Evolutionary conservation across 2,329 filamentous ascomycete genomes (phyloP), one percentile per base, ranked within the genome.

Genomic region (Botrytis fabae): DNA sequence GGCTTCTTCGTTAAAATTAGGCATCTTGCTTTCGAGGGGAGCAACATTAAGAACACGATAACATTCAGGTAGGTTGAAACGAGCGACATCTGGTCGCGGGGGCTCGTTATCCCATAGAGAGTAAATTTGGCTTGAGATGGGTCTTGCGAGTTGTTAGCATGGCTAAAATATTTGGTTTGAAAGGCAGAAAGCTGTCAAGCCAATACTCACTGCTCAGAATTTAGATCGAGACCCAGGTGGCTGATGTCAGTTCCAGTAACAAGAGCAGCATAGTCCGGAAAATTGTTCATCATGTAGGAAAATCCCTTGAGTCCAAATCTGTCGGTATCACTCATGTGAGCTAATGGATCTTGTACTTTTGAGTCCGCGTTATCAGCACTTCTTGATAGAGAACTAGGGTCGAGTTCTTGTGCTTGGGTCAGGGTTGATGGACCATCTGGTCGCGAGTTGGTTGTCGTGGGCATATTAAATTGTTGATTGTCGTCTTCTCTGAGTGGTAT

Each of bases 41-140:
- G 90, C 88, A 40, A 91, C 88, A 75, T 92, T 92, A 75, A 86
- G 89, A 48, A 92, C 90, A 70, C 86, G 87, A 78, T 92, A 92
- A 81, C 90, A 92, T 63, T 92, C 90, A 0, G 90, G 90, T 44
- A 91, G 81, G 20, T 85, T 85, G 75, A 87, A 89, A 72, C 86
- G 87, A 35, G 86, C 86, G 46, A 90, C 83, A 5, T 86, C 84
- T 54, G 89, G 88, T 75, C 87, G 84, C 20, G 89, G 87, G 42
- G 88, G 85, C n/a, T 83, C 79, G 71, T 90, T 87, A 76, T 90
- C 88, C 78, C 88, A 90, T 35, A 90, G 81, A 0, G 89, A 90
- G 79, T 88, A 91, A 40, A 87, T 84, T 77, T 91, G 88, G 8
- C 85, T 86, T 4, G 88, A 89, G 57, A 91, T 84, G 42, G 76